phyloP scores from a whole-genome alignment of 176 grass and related monocot genomes.

The Puya raimondii region DNA sequence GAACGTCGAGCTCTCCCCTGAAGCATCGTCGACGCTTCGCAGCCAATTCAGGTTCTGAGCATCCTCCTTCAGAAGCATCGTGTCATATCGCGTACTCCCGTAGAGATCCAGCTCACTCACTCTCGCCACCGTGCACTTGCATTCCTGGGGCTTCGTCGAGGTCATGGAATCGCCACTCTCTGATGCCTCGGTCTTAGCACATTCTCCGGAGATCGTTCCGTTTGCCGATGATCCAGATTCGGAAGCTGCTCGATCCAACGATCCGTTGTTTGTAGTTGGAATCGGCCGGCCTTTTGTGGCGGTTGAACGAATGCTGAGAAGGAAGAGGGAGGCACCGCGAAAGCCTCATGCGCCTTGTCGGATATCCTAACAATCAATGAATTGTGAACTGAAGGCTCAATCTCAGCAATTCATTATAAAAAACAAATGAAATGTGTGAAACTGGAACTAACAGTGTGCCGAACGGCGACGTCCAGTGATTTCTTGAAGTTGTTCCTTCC shows the following conservation, averaged over 20 bases:
- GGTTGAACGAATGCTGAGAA: constrained; percentile 16
- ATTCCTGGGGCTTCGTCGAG: background rate
- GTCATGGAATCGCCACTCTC: background rate
- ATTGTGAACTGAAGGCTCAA: too few relatives aligned
- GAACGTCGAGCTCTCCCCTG: constrained; percentile 1
- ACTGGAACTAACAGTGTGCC: constrained; percentile 18
- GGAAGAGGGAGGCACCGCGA: constrained; percentile 9
- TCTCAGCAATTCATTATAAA: too few relatives aligned
- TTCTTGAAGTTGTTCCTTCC: constrained; percentile 13
- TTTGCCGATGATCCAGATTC: background rate
- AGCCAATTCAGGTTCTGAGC: constrained; percentile 13
- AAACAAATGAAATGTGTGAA: background rate
- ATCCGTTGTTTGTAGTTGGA: background rate
- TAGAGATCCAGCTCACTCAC: constrained; percentile 15
- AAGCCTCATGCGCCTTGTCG: background rate
- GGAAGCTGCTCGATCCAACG: background rate
- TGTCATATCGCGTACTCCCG: constrained; percentile 13
- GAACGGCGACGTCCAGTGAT: constrained; percentile 2
- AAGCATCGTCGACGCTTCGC: constrained; percentile 11
- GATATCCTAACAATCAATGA: constrained; percentile 1
- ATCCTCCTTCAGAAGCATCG: constrained; percentile 2
- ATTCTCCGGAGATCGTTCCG: too few relatives aligned
- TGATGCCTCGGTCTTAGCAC: background rate
- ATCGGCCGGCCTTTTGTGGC: background rate
- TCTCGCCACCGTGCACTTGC: background rate